Percentiles rank a stretch among this genome's conserved stretches.
These are phyloP conservation scores for Bretziella fagacearum DNA, from an alignment of 2,329 filamentous ascomycete species.

Conservation along the genomic window DNA sequence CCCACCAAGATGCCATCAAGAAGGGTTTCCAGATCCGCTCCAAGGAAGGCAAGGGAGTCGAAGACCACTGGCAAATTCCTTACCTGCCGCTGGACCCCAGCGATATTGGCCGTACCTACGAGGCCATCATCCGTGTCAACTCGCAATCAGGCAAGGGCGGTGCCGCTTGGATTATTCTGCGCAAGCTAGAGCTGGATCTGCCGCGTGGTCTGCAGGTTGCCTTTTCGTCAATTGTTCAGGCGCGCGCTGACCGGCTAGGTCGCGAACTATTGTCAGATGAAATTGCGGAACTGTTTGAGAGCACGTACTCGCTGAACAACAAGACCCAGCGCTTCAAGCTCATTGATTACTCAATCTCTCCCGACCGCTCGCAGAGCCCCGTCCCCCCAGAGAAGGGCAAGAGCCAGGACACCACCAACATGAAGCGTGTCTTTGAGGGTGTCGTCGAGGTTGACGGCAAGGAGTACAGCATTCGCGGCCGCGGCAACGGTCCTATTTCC, in stretches of 20 bases:
- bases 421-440: slow-evolving; percentile 69
- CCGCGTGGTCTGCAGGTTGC: slow-evolving; percentile 83
- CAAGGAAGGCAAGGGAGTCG: slow-evolving; percentile 36
- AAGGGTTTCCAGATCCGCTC: slow-evolving; percentile 69
- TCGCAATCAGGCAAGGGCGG: slow-evolving; percentile 92
- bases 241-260: slow-evolving; percentile 58
- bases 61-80: slow-evolving; percentile 66
- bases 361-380: slow-evolving; percentile 64
- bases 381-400: slow-evolving; percentile 50
- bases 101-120: slow-evolving; percentile 93
- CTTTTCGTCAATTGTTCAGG: slow-evolving; percentile 77
- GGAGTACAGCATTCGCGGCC: slow-evolving; percentile 62
- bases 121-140: slow-evolving; percentile 95
- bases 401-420: slow-evolving; percentile 59
- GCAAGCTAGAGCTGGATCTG: slow-evolving; percentile 76
- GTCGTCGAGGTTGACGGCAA: slow-evolving; percentile 66
- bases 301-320: slow-evolving; percentile 66
- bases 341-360: slow-evolving; percentile 79
- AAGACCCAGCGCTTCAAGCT: slow-evolving; percentile 66
- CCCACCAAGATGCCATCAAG: slow-evolving; percentile 92
- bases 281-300: slow-evolving; percentile 75
- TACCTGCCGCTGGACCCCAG: slow-evolving; percentile 86
- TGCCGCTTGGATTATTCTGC: slow-evolving; percentile 82
- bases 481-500: slow-evolving; percentile 81
- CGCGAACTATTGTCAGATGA: slow-evolving; percentile 72